Evolutionary conservation across 768 basidiomycete species (phyloP), one percentile per base, ranked within the genome.

Genomic region (Boletus edulis): DNA sequence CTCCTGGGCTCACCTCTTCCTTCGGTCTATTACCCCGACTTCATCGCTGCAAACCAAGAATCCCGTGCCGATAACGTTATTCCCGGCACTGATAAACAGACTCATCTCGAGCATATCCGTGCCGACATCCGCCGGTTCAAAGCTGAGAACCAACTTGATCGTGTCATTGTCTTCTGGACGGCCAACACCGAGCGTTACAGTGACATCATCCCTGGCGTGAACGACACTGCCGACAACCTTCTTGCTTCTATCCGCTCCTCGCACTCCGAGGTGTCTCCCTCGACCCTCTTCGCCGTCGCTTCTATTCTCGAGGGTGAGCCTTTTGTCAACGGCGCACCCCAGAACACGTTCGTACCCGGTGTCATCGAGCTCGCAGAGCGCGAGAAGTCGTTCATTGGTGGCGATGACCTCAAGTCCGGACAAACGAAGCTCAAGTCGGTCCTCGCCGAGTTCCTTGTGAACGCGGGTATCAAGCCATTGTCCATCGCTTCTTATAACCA

Each of bases 401-500:
- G 96, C 35, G 96, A 98, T 67, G 96, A 98, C 69, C 87, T 98
- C 74, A 98, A 98, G 81, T 93, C 91, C 8, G 95, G 96, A 9
- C 95, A 98, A 80, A 96, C 95, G 46, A 94, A 94, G 76, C 86
- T 98, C 76, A 98, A 99, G 81, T 89, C 86, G 29, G 96, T 98
- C 51, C 80, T 98, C 51, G 94, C 94, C 51, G 96, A 99, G 78
- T 98, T 97, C 84, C 84, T 98, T 62, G 96, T 98, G 70, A 97
- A 97, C 70, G 94, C 95, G 3, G 95, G 95, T 56, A 98, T 98
- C 81, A 97, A 97, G 78, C 95, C 95, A 27, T 84, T 95, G 69
- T 91, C 91, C 56, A 98, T 99, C 67, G 91, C 96, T 11, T 94
- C 91, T 13, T 98, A 99, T 81, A 98, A 98, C 81, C 96, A 98